Base-by-base conservation (phyloP, 768 basidiomycete genomes). In the Phylloporus rhodoxanthus region DNA sequence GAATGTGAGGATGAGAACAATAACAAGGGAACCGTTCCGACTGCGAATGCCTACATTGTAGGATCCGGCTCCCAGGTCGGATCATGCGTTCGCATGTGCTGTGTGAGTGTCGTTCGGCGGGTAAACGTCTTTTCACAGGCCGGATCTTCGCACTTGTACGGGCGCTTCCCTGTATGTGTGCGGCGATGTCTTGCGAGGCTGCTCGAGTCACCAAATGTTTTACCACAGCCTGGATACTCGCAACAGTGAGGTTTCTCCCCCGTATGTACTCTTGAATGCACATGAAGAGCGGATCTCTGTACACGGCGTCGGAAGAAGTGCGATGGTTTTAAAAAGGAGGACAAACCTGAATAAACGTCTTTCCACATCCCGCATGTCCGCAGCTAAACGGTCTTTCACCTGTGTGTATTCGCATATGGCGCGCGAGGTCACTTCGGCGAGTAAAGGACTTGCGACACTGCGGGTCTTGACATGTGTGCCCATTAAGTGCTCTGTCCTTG, bases 181-280 rank as follows among this genome's bases (percentile, higher is more conserved):
- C 92, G 80, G 45, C 92, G 82, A 72, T 95, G 92, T 53, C 92
- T 81, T 43, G 92, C 91, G 39, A 95, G 78, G 69, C 87, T 89
- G 60, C 90, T 91, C 4, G 91, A 94, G 64, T 95, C 91, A 41
- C 87, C 83, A 70, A 94, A 95, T 1, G 86, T 87, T 72, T 87
- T 91, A 43, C 77, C 79, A 67, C 91, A 95, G 8, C 81, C 87
- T 3, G 86, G 87, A 65, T 91, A 91, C 71, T 91, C 88, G 70
- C 92, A 95, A 43, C 75, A 79, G 65, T 95, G 92, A 9, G 92
- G 92, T 59, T 91, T 89, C 71, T 95, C 92, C 33, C 92, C 92
- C 5, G 92, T 93, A 64, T 95, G 92, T 3, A 91, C 89, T 17
- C 92, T 83, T 44, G 77, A 74, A 65, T 95, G 92, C 2, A 95